Conservation (phyloP, 2,329 filamentous ascomycete genomes). For the Hymenoscyphus albidus region DNA sequence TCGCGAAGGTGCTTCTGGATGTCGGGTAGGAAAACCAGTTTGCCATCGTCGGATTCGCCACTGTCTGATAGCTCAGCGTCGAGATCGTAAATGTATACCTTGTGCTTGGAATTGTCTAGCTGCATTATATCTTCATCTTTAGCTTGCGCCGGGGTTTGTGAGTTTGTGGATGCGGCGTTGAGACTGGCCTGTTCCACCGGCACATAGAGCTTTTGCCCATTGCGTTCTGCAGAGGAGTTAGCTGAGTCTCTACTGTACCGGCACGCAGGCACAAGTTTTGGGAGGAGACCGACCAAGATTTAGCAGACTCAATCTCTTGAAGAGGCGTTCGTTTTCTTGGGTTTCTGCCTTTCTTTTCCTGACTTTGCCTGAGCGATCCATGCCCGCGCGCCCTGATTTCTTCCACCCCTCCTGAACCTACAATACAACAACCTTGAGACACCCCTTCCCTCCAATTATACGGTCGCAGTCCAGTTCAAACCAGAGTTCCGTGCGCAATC, state of each 20-base stretch:
- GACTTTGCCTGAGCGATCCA: constrained; percentile 22
- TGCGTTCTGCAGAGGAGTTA: constrained; percentile 48
- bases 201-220: constrained; percentile 62
- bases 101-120: constrained; percentile 78
- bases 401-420: constrained; percentile 11
- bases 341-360: constrained; percentile 58
- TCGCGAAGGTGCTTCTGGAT: constrained; percentile 75
- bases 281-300: constrained; percentile 63
- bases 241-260: constrained; percentile 7
- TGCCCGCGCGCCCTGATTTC: constrained; percentile 4
- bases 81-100: constrained; percentile 86
- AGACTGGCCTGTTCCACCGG: constrained; percentile 52
- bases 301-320: constrained; percentile 77
- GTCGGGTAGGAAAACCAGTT: constrained; percentile 76
- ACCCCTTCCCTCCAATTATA: constrained; percentile 6
- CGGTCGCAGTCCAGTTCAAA: constrained; percentile 10
- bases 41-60: constrained; percentile 54
- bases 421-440: neutral
- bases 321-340: constrained; percentile 68
- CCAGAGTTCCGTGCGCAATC: constrained; percentile 5
- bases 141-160: constrained; percentile 17
- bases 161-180: constrained; percentile 19
- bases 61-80: constrained; percentile 78
- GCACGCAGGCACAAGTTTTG: neutral
- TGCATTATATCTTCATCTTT: constrained; percentile 65